Conservation (phyloP, 805 yeast species). For the Wickerhamiella vanderwaltii region DNA sequence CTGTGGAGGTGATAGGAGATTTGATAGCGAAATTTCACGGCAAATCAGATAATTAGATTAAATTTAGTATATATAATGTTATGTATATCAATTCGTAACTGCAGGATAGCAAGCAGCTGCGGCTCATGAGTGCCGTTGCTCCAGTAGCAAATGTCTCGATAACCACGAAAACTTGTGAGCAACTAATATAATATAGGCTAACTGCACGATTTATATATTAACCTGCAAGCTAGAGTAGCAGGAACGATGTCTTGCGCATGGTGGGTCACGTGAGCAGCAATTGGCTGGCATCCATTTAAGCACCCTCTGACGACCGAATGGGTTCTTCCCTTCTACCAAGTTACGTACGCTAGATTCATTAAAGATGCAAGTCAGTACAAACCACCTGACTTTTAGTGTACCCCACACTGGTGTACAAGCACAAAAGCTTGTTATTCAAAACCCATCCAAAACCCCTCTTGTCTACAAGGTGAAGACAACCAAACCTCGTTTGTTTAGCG, state of each 20-base stretch:
- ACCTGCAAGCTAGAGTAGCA: not conserved
- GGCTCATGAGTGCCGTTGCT: too few species aligned
- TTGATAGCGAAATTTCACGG: too few species aligned
- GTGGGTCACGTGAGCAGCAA: conserved; percentile 11
- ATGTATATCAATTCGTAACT: too few species aligned
- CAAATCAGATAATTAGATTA: too few species aligned
- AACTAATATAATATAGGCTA: not conserved
- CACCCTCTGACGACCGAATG: too few species aligned
- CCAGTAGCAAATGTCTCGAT: too few species aligned
- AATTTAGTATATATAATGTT: too few species aligned
- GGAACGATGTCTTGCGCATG: conserved; percentile 1
- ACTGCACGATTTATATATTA: not conserved
- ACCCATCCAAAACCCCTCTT: conserved; percentile 43
- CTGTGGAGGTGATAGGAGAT: too few species aligned
- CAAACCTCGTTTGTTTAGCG: conserved; percentile 90
- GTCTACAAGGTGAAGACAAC: conserved; percentile 98
- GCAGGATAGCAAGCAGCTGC: too few species aligned
- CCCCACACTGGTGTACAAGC: conserved; percentile 25
- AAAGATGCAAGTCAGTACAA: conserved; percentile 5
- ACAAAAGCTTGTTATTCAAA: conserved; percentile 20
- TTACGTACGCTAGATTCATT: too few species aligned
- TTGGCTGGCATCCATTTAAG: conserved; percentile 3
- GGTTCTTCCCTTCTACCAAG: too few species aligned
- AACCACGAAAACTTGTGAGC: not conserved
- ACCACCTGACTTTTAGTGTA: not conserved